Percentiles rank a stretch among this genome's conserved stretches.
These are phyloP conservation scores for Pseudogymnoascus pannorum DNA, from an alignment of 2,329 filamentous ascomycete species.

Conservation along the genomic window DNA sequence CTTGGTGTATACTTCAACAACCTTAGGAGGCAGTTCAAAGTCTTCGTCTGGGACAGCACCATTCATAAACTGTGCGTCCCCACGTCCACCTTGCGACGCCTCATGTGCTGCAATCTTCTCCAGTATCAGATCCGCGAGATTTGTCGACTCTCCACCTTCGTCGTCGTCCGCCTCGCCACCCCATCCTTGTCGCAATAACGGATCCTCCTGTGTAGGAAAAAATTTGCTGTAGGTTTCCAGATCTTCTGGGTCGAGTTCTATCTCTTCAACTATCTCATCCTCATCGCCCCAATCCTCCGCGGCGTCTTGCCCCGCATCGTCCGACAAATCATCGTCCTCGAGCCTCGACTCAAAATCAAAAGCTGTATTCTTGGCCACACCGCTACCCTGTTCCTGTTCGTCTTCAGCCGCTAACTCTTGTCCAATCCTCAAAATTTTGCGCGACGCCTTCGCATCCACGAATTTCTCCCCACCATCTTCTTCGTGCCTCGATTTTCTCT, in stretches of 20 bases:
- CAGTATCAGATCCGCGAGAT: constrained; percentile 86
- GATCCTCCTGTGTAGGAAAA: constrained; percentile 59
- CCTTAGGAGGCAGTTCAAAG: constrained; percentile 80
- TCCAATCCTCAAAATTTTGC: constrained; percentile 82
- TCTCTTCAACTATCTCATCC: constrained; percentile 61
- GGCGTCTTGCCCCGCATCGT: constrained; percentile 40
- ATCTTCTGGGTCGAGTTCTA: constrained; percentile 83
- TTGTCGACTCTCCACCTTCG: constrained; percentile 53
- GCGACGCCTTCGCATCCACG: constrained; percentile 80
- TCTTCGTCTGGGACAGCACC: constrained; percentile 59
- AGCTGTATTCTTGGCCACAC: constrained; percentile 42
- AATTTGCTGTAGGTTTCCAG: constrained; percentile 89
- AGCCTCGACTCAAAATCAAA: constrained; percentile 79
- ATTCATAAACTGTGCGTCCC: constrained; percentile 23
- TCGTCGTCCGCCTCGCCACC: constrained; percentile 35
- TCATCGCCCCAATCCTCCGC: constrained; percentile 69
- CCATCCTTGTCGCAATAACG: constrained; percentile 26
- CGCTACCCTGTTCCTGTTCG: constrained; percentile 35
- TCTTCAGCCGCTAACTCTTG: constrained; percentile 85
- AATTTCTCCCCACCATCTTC: constrained; percentile 59
- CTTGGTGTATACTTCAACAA: constrained; percentile 91
- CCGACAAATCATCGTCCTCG: constrained; percentile 40
- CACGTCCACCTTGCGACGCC: constrained; percentile 46
- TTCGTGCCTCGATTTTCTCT: constrained; percentile 55
- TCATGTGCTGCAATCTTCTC: constrained; percentile 92